These are phyloP conservation scores for Xerocomellus chrysenteron DNA, from an alignment of 768 basidiomycete genomes.

Conservation along the genomic window DNA sequence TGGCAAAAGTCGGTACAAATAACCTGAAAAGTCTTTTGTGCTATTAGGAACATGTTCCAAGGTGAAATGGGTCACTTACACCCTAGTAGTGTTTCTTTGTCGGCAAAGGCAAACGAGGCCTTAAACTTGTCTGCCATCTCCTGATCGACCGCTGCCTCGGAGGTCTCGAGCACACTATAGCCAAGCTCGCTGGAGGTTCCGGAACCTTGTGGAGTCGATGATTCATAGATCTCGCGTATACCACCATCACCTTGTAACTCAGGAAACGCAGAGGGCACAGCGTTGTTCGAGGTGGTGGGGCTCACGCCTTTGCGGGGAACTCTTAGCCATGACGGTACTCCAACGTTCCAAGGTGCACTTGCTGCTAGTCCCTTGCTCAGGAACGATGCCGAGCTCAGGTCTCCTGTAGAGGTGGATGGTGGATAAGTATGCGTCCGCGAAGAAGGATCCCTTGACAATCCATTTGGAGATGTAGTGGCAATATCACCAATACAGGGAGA, in stretches of 20 bases:
- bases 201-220: constrained; percentile 17
- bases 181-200: constrained; percentile 56
- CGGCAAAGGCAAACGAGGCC: constrained; percentile 79
- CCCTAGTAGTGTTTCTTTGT: constrained; percentile 83
- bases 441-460: constrained; percentile 26
- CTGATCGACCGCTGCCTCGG: constrained; percentile 57
- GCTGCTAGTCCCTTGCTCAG: constrained; percentile 44
- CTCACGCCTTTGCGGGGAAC: constrained; percentile 39
- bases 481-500: constrained; percentile 13
- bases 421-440: constrained; percentile 74
- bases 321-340: constrained; percentile 73
- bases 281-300: constrained; percentile 34
- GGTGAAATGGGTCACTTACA: constrained; percentile 53
- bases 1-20: constrained; percentile 86
- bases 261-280: constrained; percentile 18
- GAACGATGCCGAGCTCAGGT: constrained; percentile 37
- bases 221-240: constrained; percentile 58
- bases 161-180: constrained; percentile 81
- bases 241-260: constrained; percentile 32
- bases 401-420: constrained; percentile 59
- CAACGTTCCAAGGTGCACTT: constrained; percentile 53
- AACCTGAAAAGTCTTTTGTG: constrained; percentile 80
- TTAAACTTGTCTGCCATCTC: constrained; percentile 77
- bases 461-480: constrained; percentile 6
- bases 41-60: constrained; percentile 7